Percentiles rank a stretch among this genome's conserved stretches.
These are phyloP conservation scores for Colletotrichum viniferum DNA, from an alignment of 2,329 filamentous ascomycete species.

Conservation along the genomic window DNA sequence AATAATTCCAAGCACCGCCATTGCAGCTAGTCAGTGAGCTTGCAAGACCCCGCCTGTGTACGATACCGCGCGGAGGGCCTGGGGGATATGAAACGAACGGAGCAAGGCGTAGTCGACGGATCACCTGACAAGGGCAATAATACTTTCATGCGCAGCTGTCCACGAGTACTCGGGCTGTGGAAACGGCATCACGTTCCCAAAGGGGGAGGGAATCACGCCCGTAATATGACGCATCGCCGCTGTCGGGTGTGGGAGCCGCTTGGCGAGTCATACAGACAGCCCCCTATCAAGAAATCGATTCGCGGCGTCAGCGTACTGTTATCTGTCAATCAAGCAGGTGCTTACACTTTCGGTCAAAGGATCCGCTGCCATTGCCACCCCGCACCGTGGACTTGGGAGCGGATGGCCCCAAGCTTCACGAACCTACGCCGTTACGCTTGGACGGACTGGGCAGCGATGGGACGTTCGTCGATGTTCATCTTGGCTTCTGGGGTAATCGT, in stretches of 20 bases:
- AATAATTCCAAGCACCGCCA: background rate
- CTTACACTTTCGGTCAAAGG: background rate
- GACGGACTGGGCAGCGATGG: background rate
- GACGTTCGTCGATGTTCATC: background rate
- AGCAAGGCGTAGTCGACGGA: background rate
- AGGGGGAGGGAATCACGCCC: background rate
- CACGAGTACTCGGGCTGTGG: background rate
- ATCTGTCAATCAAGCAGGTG: background rate
- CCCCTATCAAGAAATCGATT: background rate
- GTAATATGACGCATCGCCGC: conserved; percentile 1
- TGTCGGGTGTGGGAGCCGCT: background rate
- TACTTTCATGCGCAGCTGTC: background rate
- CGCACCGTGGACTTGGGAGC: background rate
- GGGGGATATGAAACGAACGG: background rate
- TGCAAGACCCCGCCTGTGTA: background rate
- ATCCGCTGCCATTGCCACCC: background rate
- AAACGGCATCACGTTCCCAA: background rate
- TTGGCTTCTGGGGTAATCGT: conserved; percentile 18
- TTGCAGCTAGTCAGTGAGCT: background rate
- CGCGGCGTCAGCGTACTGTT: background rate
- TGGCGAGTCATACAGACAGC: conserved; percentile 1
- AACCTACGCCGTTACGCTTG: background rate
- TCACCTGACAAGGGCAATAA: background rate
- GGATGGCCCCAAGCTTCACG: background rate
- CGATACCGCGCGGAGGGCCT: background rate